phyloP scores from a whole-genome alignment of 805 yeast species.

The Candida tibetensis region DNA sequence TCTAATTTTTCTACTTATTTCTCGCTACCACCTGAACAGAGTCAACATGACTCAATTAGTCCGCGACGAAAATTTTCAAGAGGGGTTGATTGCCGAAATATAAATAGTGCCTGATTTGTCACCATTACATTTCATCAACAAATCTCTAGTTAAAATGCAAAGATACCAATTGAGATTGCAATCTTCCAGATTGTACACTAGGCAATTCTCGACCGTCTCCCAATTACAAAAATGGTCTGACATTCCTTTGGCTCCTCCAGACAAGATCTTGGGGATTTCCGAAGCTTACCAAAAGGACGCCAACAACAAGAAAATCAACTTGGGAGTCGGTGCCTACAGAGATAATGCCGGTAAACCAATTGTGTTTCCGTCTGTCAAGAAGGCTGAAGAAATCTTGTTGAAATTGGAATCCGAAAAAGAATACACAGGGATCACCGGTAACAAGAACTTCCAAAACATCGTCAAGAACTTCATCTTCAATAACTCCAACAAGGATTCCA shows the following conservation, averaged over 20 bases:
- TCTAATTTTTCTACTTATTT: too few relatives aligned
- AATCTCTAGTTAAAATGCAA: too few relatives aligned
- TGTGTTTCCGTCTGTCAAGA: slow-evolving; percentile 72
- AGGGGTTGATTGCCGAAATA: background rate
- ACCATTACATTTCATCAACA: too few relatives aligned
- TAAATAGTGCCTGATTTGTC: background rate
- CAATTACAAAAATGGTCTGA: slow-evolving; percentile 17
- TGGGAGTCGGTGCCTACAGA: slow-evolving; percentile 93
- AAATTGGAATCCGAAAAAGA: slow-evolving; percentile 66
- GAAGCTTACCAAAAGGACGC: slow-evolving; percentile 69
- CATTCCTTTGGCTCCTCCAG: slow-evolving; percentile 66
- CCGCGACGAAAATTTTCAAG: slow-evolving; percentile 5
- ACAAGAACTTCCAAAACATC: slow-evolving; percentile 58
- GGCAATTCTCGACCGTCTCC: slow-evolving; percentile 8
- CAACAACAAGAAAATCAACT: slow-evolving; percentile 54
- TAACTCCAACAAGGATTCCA: slow-evolving; percentile 48
- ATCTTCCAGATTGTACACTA: slow-evolving; percentile 5
- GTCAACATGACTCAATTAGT: slow-evolving; percentile 4
- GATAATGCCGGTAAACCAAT: slow-evolving; percentile 86
- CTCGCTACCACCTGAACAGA: too few relatives aligned
- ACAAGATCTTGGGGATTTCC: slow-evolving; percentile 78
- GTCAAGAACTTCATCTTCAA: slow-evolving; percentile 74
- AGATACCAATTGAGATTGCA: background rate
- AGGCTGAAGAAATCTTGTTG: slow-evolving; percentile 56
- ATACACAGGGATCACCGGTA: slow-evolving; percentile 84